Evolutionary conservation across 2,329 filamentous ascomycete species (phyloP), one percentile per base, ranked within the genome.

Genomic region (Aspergillus novofumigatus): DNA sequence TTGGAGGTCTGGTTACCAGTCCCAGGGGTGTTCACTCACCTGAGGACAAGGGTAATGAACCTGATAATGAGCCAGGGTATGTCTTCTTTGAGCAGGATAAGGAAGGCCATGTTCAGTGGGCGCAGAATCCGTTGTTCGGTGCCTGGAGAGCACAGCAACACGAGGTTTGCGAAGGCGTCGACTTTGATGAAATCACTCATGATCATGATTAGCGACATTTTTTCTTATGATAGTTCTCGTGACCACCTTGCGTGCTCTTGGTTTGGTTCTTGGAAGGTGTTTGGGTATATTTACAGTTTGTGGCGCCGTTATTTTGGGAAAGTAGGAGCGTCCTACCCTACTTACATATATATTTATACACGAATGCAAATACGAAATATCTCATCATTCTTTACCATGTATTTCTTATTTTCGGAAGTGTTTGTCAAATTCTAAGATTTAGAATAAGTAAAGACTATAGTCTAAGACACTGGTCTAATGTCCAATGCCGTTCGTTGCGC

Each of bases 31-130:
- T 62, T 17, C 49, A 58, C 23, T 48, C 56, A 4, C 25, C 53
- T 20, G 51, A 48, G 3, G 55, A 58, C 49, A 53, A 53, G 8
- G 59, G 50, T 1, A 50, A 59, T 20, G 55, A 56, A 4, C 11
- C 49, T 0, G 53, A 59, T 29, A 52, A 65, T 7, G 57, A 63
- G 29, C 71, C 70, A 1, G 74, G 68, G 1, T 77, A 77, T 65
- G 72, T 77, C 4, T 74, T 71, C 55, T 77, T 77, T 56, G 71
- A 75, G 25, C 68, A 66, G 55, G 71, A 75, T 51, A 62, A 63
- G 3, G 67, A 75, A 29, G 68, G 70, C 1, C 65, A 61, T 38
- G 68, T 69, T 14, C 66, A 64, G 52, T 73, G 71, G 68, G 62
- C 64, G 14, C 59, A 61, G 17, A 76, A 74, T 55, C 64, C 68